Evolutionary conservation across 345 rosid genomes (phyloP).

Genomic region (Abelmoschus esculentus): DNA sequence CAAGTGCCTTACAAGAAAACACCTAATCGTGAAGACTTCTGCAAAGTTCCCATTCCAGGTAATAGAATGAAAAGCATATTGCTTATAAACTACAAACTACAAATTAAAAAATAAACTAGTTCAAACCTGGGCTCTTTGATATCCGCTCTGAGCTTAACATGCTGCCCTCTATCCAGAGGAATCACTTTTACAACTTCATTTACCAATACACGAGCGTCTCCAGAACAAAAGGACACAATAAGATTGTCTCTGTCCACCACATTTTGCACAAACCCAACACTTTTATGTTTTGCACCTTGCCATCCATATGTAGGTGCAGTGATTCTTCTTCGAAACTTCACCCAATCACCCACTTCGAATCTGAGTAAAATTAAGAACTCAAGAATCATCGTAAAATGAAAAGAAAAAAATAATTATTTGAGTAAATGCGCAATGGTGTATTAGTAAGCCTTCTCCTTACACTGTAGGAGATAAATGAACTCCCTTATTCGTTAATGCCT

Average conservation of each 20-base stretch:
- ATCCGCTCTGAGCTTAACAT: constrained; percentile 70
- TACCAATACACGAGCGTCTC: constrained; percentile 73
- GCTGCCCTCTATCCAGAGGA: constrained; percentile 95
- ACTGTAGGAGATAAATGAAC: constrained; percentile 79
- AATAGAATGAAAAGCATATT: neutral
- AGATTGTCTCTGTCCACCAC: constrained; percentile 66
- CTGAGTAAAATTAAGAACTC: constrained; percentile 27
- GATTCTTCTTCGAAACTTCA: constrained; percentile 78
- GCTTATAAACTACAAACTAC: neutral
- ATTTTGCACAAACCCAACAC: constrained; percentile 94
- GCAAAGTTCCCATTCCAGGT: neutral
- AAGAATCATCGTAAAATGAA: neutral
- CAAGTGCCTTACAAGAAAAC: neutral
- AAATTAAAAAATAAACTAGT: neutral
- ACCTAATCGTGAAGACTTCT: neutral
- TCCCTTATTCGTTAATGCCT: constrained; percentile 67
- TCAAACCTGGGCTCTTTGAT: constrained; percentile 88
- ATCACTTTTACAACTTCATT: constrained; percentile 80
- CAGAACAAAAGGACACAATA: constrained; percentile 81
- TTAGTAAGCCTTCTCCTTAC: constrained; percentile 39
- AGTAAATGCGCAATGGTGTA: neutral
- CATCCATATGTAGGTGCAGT: constrained; percentile 69
- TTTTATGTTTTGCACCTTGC: constrained; percentile 86
- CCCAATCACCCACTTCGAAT: constrained; percentile 95
- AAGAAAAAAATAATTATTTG: neutral